Evolutionary conservation across 1,139 yeast species (phyloP), one percentile per base, ranked within the genome.

Genomic region (Wickerhamiella infanticola): DNA sequence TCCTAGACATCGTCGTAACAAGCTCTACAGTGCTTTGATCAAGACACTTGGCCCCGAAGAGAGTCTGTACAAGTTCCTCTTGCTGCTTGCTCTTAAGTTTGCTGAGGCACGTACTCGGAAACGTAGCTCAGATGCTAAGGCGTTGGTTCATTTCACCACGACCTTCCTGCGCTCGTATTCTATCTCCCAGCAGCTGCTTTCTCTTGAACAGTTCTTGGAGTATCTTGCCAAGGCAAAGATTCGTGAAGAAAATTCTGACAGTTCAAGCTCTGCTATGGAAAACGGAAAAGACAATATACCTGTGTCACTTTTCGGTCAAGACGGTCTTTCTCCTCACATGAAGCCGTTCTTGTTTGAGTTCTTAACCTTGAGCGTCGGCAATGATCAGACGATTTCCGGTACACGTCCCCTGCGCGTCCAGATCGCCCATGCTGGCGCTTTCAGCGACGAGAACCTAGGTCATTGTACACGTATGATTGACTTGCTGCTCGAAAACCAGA

Each of bases 1-100:
- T 53, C 99, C 99, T 52, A 78, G 95, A 61, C 98, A 90, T 61
- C 82, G 99, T 64, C 75, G 98, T 56, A 93, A 83, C 44, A 79
- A 79, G 58, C 68, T 93, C 47, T 90, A 84, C 59, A 73, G 83
- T 3, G 79, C 94, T 0, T 71, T 90, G 53, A 77, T 88, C 13
- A 72, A 72, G 55, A 81, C 96, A 1, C 68, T 90, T 51, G 88
- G 90, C n/a, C 68, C 80, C 42, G 70, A 52, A 31, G 65, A 70
- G 42, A 75, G 94, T 1, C 69, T 88, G 54, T 84, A 82, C 54
- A 69, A 82, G 45, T 72, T 90, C 43, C 63, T 88, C 53, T 80
- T 84, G 57, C 70, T 90, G 55, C 73, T 88, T 56, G 90, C 94
- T 41, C 84, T 77, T 56, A 94, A 84, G 59, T 83, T 74, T 58